These are phyloP conservation scores for Cryomyces antarcticus DNA, from an alignment of 495 filamentous ascomycete species.

Conservation along the genomic window DNA sequence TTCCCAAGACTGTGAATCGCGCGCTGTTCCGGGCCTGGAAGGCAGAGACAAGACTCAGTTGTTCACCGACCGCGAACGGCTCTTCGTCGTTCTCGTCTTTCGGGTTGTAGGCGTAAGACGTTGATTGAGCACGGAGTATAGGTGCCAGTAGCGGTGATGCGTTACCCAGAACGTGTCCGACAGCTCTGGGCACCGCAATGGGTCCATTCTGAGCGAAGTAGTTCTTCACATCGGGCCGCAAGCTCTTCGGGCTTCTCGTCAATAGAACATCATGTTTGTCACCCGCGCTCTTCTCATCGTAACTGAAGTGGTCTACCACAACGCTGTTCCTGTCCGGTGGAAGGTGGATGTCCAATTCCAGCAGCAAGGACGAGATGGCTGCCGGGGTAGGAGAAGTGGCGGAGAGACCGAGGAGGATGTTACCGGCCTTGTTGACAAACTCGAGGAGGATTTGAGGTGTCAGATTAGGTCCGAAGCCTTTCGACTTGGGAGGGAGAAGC, in stretches of 20 bases:
- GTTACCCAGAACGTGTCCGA: slow-evolving; percentile 64
- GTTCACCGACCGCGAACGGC: slow-evolving; percentile 61
- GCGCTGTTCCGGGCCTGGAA: slow-evolving; percentile 88
- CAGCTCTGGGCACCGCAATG: slow-evolving; percentile 60
- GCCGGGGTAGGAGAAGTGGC: slow-evolving; percentile 51
- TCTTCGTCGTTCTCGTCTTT: slow-evolving; percentile 75
- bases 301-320: slow-evolving; percentile 89
- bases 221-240: slow-evolving; percentile 51
- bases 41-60: slow-evolving; percentile 61
- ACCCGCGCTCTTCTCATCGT: slow-evolving; percentile 51
- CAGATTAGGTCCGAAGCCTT: slow-evolving; percentile 75
- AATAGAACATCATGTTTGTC: slow-evolving; percentile 83
- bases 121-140: slow-evolving; percentile 57
- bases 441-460: slow-evolving; percentile 74
- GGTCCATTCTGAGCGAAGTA: slow-evolving; percentile 53
- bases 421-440: slow-evolving; percentile 79
- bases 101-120: slow-evolving; percentile 84
- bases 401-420: slow-evolving; percentile 77
- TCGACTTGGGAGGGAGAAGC: slow-evolving; percentile 69
- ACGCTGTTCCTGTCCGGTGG: slow-evolving; percentile 64
- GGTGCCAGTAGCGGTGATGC: slow-evolving; percentile 54
- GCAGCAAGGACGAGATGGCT: slow-evolving; percentile 62
- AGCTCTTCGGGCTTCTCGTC: slow-evolving; percentile 37
- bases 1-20: slow-evolving; percentile 73
- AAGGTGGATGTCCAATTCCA: slow-evolving; percentile 80